phyloP scores from a whole-genome alignment of 805 yeast genomes.

The Metschnikowia rubicola region DNA sequence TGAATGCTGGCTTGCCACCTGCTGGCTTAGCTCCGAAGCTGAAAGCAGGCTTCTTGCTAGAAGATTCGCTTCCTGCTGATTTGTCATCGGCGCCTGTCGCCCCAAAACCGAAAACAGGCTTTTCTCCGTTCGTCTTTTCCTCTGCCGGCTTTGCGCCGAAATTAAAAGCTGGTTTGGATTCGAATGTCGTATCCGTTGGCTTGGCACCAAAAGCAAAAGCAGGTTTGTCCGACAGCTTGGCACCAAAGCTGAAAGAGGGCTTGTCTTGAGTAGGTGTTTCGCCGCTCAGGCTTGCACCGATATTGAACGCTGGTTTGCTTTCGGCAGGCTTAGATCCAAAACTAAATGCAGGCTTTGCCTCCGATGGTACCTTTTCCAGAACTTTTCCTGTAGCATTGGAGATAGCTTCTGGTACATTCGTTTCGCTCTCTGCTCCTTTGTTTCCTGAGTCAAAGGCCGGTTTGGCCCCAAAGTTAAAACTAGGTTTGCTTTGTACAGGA shows the following conservation, averaged over 20 bases:
- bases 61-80: neutral
- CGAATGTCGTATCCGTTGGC: neutral
- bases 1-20: neutral
- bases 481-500: neutral
- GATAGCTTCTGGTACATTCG: no score
- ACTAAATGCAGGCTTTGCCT: neutral
- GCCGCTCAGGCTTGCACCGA: conserved; percentile 1
- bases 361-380: neutral
- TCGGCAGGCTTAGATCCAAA: neutral
- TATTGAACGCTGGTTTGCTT: conserved; percentile 1
- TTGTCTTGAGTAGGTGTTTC: neutral
- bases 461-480: neutral
- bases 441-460: no score
- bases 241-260: neutral
- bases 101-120: neutral
- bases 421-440: no score
- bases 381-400: neutral
- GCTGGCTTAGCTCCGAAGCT: conserved; percentile 1
- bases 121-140: neutral
- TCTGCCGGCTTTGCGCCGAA: conserved; percentile 6
- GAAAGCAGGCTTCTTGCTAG: neutral
- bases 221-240: neutral
- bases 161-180: conserved; percentile 2
- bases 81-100: neutral
- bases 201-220: neutral